Percentiles rank a stretch among this genome's conserved stretches.
Conservation (phyloP, 2,329 filamentous ascomycete species). For the Colletotrichum echinochloae region DNA sequence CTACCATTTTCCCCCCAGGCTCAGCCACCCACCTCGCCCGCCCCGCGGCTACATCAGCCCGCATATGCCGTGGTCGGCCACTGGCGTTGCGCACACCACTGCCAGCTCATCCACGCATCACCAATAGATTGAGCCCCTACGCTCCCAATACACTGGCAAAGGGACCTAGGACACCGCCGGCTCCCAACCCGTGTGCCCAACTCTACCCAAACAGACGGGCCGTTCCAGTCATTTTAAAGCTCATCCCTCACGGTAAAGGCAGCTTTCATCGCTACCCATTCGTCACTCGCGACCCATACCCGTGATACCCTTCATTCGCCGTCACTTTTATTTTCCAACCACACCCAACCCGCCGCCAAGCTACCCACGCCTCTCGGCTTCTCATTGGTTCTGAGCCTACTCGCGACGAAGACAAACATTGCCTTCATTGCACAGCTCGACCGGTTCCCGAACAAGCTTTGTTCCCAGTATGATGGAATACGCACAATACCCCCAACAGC, state of each 20-base stretch:
- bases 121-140: constrained; percentile 66
- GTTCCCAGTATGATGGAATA: constrained; percentile 75
- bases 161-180: constrained; percentile 59
- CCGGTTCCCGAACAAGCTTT: constrained; percentile 26
- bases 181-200: constrained; percentile 60
- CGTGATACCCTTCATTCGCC: constrained; percentile 24
- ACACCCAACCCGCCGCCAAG: constrained; percentile 23
- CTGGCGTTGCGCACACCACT: constrained; percentile 63
- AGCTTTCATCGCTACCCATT: constrained; percentile 41
- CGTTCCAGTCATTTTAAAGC: constrained; percentile 48
- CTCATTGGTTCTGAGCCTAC: constrained; percentile 38
- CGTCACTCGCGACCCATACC: constrained; percentile 40
- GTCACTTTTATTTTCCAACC: constrained; percentile 27
- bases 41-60: constrained; percentile 64
- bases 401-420: constrained; percentile 48
- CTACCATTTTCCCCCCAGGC: constrained; percentile 51
- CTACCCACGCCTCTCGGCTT: constrained; percentile 7
- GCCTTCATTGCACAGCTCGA: constrained; percentile 36
- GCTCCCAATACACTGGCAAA: constrained; percentile 59
- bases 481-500: constrained; percentile 77
- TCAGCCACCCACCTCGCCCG: constrained; percentile 52
- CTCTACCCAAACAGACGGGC: constrained; percentile 54
- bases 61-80: constrained; percentile 70
- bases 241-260: constrained; percentile 46
- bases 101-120: constrained; percentile 73